Percentiles rank a stretch among this genome's conserved stretches.
Conservation (phyloP, 768 basidiomycete genomes). For the Dendrothele bispora region DNA sequence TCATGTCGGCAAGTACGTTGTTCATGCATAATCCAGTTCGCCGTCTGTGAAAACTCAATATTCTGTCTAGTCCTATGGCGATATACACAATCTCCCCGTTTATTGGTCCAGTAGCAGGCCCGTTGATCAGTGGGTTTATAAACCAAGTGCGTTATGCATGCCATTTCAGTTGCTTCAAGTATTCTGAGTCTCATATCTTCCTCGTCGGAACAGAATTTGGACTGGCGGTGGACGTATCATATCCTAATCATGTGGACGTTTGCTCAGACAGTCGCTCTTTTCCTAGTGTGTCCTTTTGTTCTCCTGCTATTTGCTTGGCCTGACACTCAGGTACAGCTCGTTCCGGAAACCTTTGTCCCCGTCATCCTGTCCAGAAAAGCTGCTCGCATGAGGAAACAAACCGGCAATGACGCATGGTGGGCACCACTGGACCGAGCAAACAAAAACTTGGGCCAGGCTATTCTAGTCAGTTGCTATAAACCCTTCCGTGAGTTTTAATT, state of each 20-base stretch:
- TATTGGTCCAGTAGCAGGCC: conserved; percentile 52
- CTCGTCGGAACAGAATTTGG: conserved; percentile 37
- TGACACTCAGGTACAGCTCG: conserved; percentile 38
- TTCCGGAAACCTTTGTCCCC: conserved; percentile 74
- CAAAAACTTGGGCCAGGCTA: conserved; percentile 41
- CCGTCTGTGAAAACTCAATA: no score
- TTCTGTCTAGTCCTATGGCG: conserved; percentile 56
- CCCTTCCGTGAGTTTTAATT: conserved; percentile 62
- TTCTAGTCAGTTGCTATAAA: conserved; percentile 60
- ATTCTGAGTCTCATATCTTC: background rate
- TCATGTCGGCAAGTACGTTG: conserved; percentile 57
- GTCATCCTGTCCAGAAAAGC: conserved; percentile 64
- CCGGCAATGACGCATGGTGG: conserved; percentile 53
- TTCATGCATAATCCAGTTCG: no score
- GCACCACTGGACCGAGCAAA: conserved; percentile 59
- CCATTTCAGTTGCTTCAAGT: background rate
- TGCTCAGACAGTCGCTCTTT: conserved; percentile 47
- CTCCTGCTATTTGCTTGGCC: background rate
- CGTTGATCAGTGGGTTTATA: conserved; percentile 59
- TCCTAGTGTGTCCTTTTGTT: conserved; percentile 40
- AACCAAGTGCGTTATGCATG: conserved; percentile 18
- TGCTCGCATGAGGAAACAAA: conserved; percentile 52
- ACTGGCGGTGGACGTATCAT: conserved; percentile 82
- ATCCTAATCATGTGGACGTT: conserved; percentile 70
- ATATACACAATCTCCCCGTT: conserved; percentile 57